phyloP scores from a whole-genome alignment of 2,329 filamentous ascomycete genomes.

The Beauveria australis region DNA sequence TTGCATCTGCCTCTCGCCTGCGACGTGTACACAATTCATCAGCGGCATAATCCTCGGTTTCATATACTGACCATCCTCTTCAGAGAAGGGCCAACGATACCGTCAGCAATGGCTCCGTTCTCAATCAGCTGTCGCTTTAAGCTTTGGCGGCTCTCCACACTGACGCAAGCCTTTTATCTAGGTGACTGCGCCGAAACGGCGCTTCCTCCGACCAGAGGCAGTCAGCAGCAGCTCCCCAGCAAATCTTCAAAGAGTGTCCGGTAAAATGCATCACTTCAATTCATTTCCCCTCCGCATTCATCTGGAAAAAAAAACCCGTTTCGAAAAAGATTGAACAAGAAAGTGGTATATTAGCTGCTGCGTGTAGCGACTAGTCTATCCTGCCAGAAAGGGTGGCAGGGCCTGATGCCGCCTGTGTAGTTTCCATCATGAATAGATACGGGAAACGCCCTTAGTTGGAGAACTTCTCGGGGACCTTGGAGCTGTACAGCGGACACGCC shows the following conservation, averaged over 20 bases:
- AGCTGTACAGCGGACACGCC: slow-evolving; percentile 13
- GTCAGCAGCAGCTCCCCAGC: too few relatives aligned
- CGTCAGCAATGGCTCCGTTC: neutral
- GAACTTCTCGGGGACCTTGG: slow-evolving; percentile 24
- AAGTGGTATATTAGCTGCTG: slow-evolving; percentile 9
- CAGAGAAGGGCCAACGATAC: neutral
- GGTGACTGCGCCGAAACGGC: too few relatives aligned
- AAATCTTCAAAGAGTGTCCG: too few relatives aligned
- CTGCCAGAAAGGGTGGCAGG: neutral
- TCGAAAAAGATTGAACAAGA: neutral
- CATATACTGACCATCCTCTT: too few relatives aligned
- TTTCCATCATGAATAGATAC: neutral
- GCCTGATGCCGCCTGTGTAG: neutral
- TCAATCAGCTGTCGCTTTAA: neutral
- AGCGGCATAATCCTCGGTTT: neutral
- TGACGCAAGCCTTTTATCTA: neutral
- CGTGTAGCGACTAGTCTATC: neutral
- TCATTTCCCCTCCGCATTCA: too few relatives aligned
- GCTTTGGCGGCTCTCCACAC: neutral
- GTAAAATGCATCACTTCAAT: too few relatives aligned
- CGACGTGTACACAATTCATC: neutral
- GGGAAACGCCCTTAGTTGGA: slow-evolving; percentile 23
- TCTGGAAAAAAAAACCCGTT: too few relatives aligned
- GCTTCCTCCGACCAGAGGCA: too few relatives aligned
- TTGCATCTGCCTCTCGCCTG: neutral